A percentile compares a stretch with the other conserved stretches of the same genome.
Conservation (phyloP, 2,329 filamentous ascomycete genomes). For the Berkeleyomyces basicola region DNA sequence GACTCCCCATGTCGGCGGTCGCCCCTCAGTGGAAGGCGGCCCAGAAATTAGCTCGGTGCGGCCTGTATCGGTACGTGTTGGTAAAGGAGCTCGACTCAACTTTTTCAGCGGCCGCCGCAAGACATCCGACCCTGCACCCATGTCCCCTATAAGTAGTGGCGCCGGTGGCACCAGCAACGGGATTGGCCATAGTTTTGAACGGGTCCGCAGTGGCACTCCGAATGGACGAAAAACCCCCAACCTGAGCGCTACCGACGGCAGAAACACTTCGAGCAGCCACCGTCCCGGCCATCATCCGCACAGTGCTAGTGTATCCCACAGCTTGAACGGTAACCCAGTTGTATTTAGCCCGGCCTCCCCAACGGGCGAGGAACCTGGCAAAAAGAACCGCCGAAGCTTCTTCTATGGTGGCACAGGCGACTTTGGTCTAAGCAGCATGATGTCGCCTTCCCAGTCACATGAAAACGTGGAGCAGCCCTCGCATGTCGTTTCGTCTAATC, state of each 20-base stretch:
- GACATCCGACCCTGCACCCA: slow-evolving; percentile 8
- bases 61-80: slow-evolving; percentile 14
- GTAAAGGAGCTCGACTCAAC: slow-evolving; percentile 37
- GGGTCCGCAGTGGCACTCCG: slow-evolving; percentile 7
- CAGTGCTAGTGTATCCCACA: slow-evolving; percentile 10
- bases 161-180: not conserved
- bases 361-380: not conserved
- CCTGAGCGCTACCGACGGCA: not conserved
- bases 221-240: slow-evolving; percentile 6
- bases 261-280: not conserved
- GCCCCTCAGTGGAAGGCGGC: slow-evolving; percentile 1
- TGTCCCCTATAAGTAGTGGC: slow-evolving; percentile 2
- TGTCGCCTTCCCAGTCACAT: not conserved
- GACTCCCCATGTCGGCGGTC: not conserved
- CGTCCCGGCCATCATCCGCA: not conserved
- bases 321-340: slow-evolving; percentile 11
- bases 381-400: slow-evolving; percentile 13
- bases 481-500: not conserved
- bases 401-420: slow-evolving; percentile 8
- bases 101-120: slow-evolving; percentile 40
- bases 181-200: slow-evolving; percentile 7
- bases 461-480: not conserved
- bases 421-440: slow-evolving; percentile 2
- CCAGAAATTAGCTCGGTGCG: slow-evolving; percentile 9
- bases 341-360: slow-evolving; percentile 4